These are phyloP conservation scores for Penicillium olsonii DNA, from an alignment of 2,329 filamentous ascomycete genomes.

Conservation along the genomic window DNA sequence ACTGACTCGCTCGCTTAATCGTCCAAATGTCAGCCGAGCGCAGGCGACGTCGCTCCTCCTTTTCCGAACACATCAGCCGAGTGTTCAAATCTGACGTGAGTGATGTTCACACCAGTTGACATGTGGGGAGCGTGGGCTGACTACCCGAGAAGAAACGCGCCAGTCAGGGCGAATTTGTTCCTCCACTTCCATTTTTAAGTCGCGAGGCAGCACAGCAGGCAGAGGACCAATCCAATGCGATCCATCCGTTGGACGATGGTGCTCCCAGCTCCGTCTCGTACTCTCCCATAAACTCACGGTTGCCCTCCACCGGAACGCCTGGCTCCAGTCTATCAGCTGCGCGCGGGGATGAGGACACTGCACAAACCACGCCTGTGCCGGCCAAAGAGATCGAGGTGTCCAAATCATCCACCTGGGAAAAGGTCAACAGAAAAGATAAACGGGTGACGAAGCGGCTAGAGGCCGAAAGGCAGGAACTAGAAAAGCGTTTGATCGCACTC, in stretches of 20 bases:
- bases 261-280: constrained; percentile 18
- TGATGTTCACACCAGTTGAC: neutral
- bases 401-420: constrained; percentile 23
- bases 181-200: neutral
- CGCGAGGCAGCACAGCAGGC: constrained; percentile 4
- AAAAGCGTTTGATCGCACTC: constrained; percentile 25
- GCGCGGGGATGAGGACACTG: constrained; percentile 11
- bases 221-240: neutral
- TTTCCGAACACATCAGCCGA: constrained; percentile 24
- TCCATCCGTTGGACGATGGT: constrained; percentile 12
- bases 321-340: constrained; percentile 18
- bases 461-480: constrained; percentile 34
- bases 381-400: constrained; percentile 15
- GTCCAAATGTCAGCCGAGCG: constrained; percentile 20
- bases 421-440: constrained; percentile 30
- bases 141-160: constrained; percentile 12
- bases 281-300: constrained; percentile 16
- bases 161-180: constrained; percentile 1
- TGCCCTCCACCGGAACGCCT: constrained; percentile 18
- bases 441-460: constrained; percentile 35
- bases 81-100: constrained; percentile 21
- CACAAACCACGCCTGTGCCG: constrained; percentile 8
- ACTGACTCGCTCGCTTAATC: neutral
- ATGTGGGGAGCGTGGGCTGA: constrained; percentile 1
- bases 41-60: constrained; percentile 23